phyloP scores from a whole-genome alignment of 495 filamentous ascomycete species.

The Bacidia rubella region DNA sequence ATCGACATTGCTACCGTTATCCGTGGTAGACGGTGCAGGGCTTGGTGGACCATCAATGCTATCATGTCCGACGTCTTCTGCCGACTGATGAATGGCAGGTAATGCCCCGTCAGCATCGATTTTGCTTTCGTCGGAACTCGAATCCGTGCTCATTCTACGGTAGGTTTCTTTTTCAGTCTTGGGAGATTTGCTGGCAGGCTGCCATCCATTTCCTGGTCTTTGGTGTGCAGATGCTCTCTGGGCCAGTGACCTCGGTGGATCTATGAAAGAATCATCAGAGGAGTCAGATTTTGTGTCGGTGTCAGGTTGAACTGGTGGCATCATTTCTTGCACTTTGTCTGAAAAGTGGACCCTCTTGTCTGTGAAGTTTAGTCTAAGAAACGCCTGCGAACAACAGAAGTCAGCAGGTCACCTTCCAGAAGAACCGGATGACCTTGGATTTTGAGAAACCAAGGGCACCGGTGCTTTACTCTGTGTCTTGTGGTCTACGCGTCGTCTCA shows the following conservation, averaged over 20 bases:
- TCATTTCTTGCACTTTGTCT: background rate
- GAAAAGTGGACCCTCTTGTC: constrained; percentile 10
- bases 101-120: too few relatives aligned
- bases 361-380: too few relatives aligned
- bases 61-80: background rate
- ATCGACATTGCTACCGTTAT: constrained; percentile 5
- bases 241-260: constrained; percentile 2
- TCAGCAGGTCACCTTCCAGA: constrained; percentile 29
- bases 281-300: constrained; percentile 1
- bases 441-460: too few relatives aligned
- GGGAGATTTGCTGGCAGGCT: too few relatives aligned
- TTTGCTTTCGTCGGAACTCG: too few relatives aligned
- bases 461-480: too few relatives aligned
- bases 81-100: too few relatives aligned
- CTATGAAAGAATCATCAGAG: constrained; percentile 9
- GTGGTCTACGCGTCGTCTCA: too few relatives aligned
- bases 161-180: too few relatives aligned
- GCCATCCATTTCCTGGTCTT: background rate
- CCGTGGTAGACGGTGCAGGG: background rate
- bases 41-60: background rate
- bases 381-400: background rate
- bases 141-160: too few relatives aligned
- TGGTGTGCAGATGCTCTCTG: background rate
- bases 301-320: background rate
- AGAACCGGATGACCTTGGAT: constrained; percentile 71